Evolutionary conservation across 2,329 filamentous ascomycete genomes (phyloP), one percentile per base, ranked within the genome.

Genomic region (Capronia coronata): DNA sequence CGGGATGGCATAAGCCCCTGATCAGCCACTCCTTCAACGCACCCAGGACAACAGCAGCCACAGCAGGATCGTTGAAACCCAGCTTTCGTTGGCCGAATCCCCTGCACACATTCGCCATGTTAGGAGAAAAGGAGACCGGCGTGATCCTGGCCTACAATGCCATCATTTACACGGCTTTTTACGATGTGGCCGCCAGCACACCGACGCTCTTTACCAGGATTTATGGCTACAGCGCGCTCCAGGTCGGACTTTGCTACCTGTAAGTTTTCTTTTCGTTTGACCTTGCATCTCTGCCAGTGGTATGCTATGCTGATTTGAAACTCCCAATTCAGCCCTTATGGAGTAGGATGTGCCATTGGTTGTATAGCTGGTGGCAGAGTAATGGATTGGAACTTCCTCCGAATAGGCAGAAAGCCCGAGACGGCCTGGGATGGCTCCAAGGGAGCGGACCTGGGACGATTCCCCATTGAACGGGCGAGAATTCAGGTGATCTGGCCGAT

Each of bases 391-490:
- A 72, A 73, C 37, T 75, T 70, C 54, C 60, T 62, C 3, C 62
- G 67, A 5, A 60, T 68, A 7, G 67, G 67, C 2, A 59, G 57
- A 22, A 43, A 58, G 10, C 43, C 65, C 11, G 63, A 64, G 2
- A 61, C 69, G 11, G 62, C 65, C 0, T 16, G 70, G 10, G 57
- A 48, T 19, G 41, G 48, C 22, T 38, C 40, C 11, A 16, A 29
- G 1, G 43, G 47, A 18, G 41, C 50, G 10, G 54, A 53, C 40
- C 59, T 73, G 19, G 58, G 57, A 2, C 45, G 65, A 1, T 73
- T 73, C 25, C 70, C 71, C 1, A 69, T 75, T 49, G 72, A 75
- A 48, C 63, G 62, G 11, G 70, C 68, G 1, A 63, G 71, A 3
- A 56, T 74, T 10, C 62, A 72, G 48, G 63, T 71, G 34, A 69